A percentile compares a stretch with the other conserved stretches of the same genome.
These are phyloP conservation scores for Rubus parviflorus DNA, from an alignment of 306 rosid genomes.

Conservation along the genomic window DNA sequence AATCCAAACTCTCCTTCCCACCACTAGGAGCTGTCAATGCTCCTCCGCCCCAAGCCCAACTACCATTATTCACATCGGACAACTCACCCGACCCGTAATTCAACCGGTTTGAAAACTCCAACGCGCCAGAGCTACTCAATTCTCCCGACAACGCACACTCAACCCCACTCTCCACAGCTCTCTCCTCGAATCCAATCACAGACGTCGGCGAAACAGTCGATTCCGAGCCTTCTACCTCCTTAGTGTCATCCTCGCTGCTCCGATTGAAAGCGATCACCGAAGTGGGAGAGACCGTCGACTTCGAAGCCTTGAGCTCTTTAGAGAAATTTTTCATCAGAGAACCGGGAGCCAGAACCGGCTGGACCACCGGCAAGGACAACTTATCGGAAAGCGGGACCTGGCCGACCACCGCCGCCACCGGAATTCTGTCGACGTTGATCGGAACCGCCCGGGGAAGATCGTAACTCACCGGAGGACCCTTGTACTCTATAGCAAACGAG, in stretches of 20 bases:
- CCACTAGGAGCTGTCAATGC: slow-evolving; percentile 33
- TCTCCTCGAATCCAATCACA: slow-evolving; percentile 72
- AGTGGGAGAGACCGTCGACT: slow-evolving; percentile 71
- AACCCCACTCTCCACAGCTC: slow-evolving; percentile 33
- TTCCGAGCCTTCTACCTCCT: slow-evolving; percentile 49
- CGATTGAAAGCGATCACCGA: slow-evolving; percentile 67
- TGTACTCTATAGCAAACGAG: slow-evolving; percentile 75
- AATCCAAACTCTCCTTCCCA: slow-evolving; percentile 68
- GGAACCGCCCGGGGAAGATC: slow-evolving; percentile 79
- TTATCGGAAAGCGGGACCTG: slow-evolving; percentile 49
- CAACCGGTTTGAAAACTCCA: slow-evolving; percentile 61
- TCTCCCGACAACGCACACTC: slow-evolving; percentile 57
- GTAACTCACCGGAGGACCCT: slow-evolving; percentile 67
- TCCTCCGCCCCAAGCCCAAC: slow-evolving; percentile 35
- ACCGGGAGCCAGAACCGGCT: slow-evolving; percentile 60
- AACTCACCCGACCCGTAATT: slow-evolving; percentile 64
- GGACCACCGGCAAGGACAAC: slow-evolving; percentile 77
- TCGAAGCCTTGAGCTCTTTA: slow-evolving; percentile 52
- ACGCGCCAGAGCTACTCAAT: slow-evolving; percentile 79
- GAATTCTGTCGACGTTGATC: slow-evolving; percentile 57
- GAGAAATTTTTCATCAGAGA: slow-evolving; percentile 47
- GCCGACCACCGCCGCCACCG: slow-evolving; percentile 60
- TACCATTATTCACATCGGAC: slow-evolving; percentile 52
- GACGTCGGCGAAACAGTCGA: slow-evolving; percentile 73
- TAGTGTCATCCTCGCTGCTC: slow-evolving; percentile 38